A percentile compares a stretch with the other conserved stretches of the same genome.
Evolutionary conservation across 2,329 filamentous ascomycete genomes (phyloP).

Genomic region (Hypoxylon sp.): DNA sequence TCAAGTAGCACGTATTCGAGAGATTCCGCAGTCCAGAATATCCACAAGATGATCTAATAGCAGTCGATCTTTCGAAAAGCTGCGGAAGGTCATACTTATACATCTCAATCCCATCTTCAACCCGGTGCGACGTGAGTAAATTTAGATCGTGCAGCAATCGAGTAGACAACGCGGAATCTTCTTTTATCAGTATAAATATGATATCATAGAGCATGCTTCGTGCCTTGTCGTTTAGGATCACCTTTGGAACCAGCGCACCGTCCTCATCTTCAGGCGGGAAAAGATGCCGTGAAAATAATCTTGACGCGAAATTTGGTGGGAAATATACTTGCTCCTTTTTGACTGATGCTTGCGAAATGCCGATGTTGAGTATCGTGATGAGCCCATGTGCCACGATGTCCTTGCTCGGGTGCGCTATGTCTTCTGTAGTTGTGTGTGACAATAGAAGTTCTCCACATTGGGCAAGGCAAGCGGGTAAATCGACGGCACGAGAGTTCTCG

Average conservation of each 20-base stretch:
- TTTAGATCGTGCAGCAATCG: slow-evolving; percentile 67
- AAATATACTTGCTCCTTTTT: slow-evolving; percentile 43
- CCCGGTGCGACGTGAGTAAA: slow-evolving; percentile 65
- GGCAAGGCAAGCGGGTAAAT: slow-evolving; percentile 47
- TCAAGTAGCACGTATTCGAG: slow-evolving; percentile 97
- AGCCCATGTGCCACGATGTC: slow-evolving; percentile 59
- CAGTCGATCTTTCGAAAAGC: slow-evolving; percentile 75
- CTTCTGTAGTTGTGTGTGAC: slow-evolving; percentile 51
- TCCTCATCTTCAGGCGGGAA: slow-evolving; percentile 69
- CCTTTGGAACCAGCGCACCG: slow-evolving; percentile 55
- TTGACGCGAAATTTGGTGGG: slow-evolving; percentile 57
- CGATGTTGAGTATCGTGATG: slow-evolving; percentile 55
- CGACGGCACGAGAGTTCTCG: slow-evolving; percentile 45
- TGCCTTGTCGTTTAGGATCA: slow-evolving; percentile 68
- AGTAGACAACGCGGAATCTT: slow-evolving; percentile 64
- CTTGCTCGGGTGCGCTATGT: slow-evolving; percentile 58
- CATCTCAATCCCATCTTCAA: slow-evolving; percentile 61
- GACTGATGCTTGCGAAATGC: slow-evolving; percentile 50
- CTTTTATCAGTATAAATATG: slow-evolving; percentile 69
- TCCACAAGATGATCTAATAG: slow-evolving; percentile 81
- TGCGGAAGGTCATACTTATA: slow-evolving; percentile 74
- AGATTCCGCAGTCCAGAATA: slow-evolving; percentile 94
- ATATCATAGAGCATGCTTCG: slow-evolving; percentile 73
- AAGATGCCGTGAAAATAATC: slow-evolving; percentile 74
- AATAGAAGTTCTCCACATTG: slow-evolving; percentile 50